Percentiles rank a stretch among this genome's conserved stretches.
These are phyloP conservation scores for Metarhizium brunneum DNA, from an alignment of 2,329 filamentous ascomycete genomes.

Conservation along the genomic window DNA sequence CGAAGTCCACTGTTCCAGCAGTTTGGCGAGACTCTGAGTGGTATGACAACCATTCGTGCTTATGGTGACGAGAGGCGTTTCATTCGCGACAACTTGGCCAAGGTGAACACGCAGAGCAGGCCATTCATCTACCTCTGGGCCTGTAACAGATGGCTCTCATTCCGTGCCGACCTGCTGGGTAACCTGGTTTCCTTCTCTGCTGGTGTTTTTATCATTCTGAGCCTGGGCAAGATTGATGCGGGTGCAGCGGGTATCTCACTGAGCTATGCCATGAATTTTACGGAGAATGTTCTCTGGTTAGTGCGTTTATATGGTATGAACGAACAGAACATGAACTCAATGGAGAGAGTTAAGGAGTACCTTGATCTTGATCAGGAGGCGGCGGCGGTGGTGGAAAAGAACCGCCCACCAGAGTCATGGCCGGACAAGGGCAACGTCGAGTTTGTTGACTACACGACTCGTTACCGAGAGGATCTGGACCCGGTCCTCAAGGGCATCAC, in stretches of 20 bases:
- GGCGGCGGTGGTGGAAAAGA: constrained; percentile 64
- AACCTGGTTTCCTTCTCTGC: constrained; percentile 91
- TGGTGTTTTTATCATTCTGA: constrained; percentile 80
- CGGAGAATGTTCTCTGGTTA: constrained; percentile 93
- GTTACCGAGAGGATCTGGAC: constrained; percentile 81
- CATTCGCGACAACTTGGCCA: constrained; percentile 78
- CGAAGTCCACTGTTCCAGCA: constrained; percentile 95
- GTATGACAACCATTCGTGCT: constrained; percentile 92
- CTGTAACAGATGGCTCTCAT: constrained; percentile 90
- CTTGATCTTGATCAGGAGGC: constrained; percentile 95
- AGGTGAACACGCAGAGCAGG: constrained; percentile 83
- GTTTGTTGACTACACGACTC: constrained; percentile 80
- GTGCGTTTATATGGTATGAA: constrained; percentile 90
- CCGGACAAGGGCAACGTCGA: constrained; percentile 77
- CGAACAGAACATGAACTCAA: constrained; percentile 99
- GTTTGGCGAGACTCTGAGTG: constrained; percentile 89
- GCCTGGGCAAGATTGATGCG: constrained; percentile 73
- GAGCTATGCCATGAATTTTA: constrained; percentile 94
- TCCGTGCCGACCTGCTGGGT: constrained; percentile 83
- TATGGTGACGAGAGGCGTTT: constrained; percentile 93
- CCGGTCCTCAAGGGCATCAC: constrained; percentile 75
- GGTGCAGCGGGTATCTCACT: constrained; percentile 89
- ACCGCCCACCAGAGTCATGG: constrained; percentile 72
- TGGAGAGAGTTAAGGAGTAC: constrained; percentile 96
- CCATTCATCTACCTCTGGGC: constrained; percentile 97